Conservation (phyloP, 495 filamentous ascomycete genomes). For the Lophiostoma macrostomum region DNA sequence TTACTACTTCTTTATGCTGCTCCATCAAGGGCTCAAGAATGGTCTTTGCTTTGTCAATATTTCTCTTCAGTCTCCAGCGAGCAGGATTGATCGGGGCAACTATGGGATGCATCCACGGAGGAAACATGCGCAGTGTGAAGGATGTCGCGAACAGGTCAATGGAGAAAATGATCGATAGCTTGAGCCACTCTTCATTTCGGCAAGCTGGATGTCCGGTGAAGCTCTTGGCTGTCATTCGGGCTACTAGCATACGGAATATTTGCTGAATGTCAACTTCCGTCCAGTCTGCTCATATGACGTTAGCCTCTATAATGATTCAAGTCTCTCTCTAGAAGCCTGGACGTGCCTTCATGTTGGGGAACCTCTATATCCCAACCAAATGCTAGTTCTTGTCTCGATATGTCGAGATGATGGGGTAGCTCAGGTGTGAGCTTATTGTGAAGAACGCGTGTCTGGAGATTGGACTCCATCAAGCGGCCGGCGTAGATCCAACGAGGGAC, state of each 20-base stretch:
- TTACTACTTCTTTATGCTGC: constrained; percentile 1
- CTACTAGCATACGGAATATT: constrained; percentile 18
- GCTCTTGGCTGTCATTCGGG: constrained; percentile 19
- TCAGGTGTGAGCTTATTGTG: constrained; percentile 20
- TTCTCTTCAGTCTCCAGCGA: constrained; percentile 1
- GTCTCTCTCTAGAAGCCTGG: background rate
- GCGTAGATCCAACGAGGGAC: constrained; percentile 17
- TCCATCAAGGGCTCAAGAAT: constrained; percentile 24
- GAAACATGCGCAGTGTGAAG: constrained; percentile 21
- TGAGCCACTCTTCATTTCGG: constrained; percentile 24
- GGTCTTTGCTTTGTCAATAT: constrained; percentile 7
- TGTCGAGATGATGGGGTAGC: constrained; percentile 7
- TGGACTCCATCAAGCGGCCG: constrained; percentile 6
- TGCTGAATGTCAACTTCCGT: constrained; percentile 24
- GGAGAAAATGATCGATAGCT: constrained; percentile 10
- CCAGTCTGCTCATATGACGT: constrained; percentile 14
- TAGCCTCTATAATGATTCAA: background rate
- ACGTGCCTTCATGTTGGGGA: constrained; percentile 18
- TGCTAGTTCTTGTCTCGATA: constrained; percentile 14
- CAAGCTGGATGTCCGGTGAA: constrained; percentile 20
- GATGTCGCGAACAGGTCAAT: constrained; percentile 16
- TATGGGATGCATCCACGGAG: constrained; percentile 15
- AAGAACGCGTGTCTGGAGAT: constrained; percentile 20
- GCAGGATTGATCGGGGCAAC: constrained; percentile 7
- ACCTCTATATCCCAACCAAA: constrained; percentile 5